Conservation (phyloP, 805 yeast species). For the Candida easanensis region DNA sequence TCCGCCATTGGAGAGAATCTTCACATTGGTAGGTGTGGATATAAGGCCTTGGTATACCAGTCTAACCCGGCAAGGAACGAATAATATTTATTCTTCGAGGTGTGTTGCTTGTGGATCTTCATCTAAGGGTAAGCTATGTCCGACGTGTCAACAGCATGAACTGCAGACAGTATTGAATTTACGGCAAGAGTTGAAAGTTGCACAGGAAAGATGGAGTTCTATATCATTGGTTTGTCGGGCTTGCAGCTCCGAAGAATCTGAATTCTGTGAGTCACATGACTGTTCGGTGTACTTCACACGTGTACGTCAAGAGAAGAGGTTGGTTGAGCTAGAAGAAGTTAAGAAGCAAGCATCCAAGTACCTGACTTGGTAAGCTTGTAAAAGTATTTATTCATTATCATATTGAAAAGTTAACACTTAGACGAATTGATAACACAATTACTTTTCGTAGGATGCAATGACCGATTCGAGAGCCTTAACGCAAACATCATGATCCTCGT, state of each 20-base stretch:
- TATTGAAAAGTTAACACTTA: no score
- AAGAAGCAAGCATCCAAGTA: slow-evolving; percentile 5
- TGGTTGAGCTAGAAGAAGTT: slow-evolving; percentile 21
- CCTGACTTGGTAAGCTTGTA: slow-evolving; percentile 11
- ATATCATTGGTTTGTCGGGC: slow-evolving; percentile 34
- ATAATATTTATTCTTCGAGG: slow-evolving; percentile 31
- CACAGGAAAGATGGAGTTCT: slow-evolving; percentile 29
- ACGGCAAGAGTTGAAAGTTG: slow-evolving; percentile 25
- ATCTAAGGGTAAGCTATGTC: slow-evolving; percentile 31
- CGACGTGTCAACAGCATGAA: slow-evolving; percentile 34
- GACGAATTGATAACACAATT: no score
- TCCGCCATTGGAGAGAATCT: slow-evolving; percentile 86
- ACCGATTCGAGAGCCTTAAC: slow-evolving; percentile 31
- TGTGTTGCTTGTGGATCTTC: slow-evolving; percentile 23
- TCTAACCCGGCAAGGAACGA: no score
- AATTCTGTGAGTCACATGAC: slow-evolving; percentile 57
- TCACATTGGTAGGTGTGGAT: slow-evolving; percentile 83
- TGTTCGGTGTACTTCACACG: slow-evolving; percentile 62
- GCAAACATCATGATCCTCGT: slow-evolving; percentile 52
- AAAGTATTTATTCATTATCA: neutral
- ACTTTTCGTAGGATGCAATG: no score
- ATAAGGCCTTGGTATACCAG: slow-evolving; percentile 56
- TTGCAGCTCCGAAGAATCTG: slow-evolving; percentile 33
- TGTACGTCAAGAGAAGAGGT: slow-evolving; percentile 37
- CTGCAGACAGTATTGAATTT: slow-evolving; percentile 34